phyloP scores from a whole-genome alignment of 306 rosid genomes.

The Dicorynia guianensis region DNA sequence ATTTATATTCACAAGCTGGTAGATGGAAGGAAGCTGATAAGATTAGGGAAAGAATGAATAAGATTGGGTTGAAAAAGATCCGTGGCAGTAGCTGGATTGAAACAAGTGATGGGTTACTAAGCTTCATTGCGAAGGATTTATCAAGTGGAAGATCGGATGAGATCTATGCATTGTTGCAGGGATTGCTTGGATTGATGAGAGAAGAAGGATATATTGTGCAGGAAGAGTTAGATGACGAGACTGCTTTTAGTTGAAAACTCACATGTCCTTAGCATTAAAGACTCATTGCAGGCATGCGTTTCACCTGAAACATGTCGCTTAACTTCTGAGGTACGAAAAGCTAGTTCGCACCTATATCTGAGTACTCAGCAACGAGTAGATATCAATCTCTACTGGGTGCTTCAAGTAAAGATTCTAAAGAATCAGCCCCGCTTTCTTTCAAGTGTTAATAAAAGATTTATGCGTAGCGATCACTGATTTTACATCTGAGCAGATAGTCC shows the following conservation, averaged over 20 bases:
- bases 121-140: constrained; percentile 59
- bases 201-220: constrained; percentile 57
- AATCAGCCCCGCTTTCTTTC: neutral
- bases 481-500: constrained; percentile 1
- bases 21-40: constrained; percentile 81
- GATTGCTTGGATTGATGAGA: constrained; percentile 65
- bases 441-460: neutral
- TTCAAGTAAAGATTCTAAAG: constrained; percentile 1
- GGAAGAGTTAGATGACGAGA: constrained; percentile 57
- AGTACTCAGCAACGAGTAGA: neutral
- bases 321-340: constrained; percentile 23
- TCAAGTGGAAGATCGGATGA: constrained; percentile 61
- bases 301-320: neutral
- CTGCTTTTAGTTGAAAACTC: constrained; percentile 41
- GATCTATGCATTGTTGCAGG: constrained; percentile 62
- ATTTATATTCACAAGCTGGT: constrained; percentile 76
- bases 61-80: constrained; percentile 68
- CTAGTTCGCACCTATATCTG: constrained; percentile 8
- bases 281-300: neutral
- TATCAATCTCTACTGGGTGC: constrained; percentile 13
- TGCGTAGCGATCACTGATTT: constrained; percentile 19
- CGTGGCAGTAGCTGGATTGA: constrained; percentile 83
- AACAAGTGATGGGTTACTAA: constrained; percentile 55
- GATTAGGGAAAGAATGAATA: constrained; percentile 70
- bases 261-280: constrained; percentile 21